Conservation (phyloP, 163 green algal genomes). For the Volvox carteri region DNA sequence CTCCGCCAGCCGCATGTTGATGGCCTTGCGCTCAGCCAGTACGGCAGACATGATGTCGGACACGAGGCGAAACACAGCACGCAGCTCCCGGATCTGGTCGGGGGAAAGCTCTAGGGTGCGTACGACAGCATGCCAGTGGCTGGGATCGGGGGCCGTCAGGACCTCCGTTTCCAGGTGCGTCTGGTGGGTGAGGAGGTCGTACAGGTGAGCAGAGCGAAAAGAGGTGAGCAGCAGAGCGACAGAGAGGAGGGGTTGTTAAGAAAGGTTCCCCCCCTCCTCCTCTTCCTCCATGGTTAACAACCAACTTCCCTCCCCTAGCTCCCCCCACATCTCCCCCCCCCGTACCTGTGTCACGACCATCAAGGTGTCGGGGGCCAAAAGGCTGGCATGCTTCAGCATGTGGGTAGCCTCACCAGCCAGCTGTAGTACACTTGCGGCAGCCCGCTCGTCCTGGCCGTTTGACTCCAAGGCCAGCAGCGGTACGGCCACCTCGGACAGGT, state of each 20-base stretch:
- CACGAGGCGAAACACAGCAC: slow-evolving; percentile 16
- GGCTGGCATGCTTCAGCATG: slow-evolving; percentile 11
- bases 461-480: slow-evolving; percentile 47
- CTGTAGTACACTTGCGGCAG: not conserved
- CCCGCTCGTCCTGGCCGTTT: slow-evolving; percentile 37
- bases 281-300: too few relatives aligned
- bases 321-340: too few relatives aligned
- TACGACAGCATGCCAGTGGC: not conserved
- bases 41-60: slow-evolving; percentile 21
- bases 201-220: not conserved
- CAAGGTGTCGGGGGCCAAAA: slow-evolving; percentile 35
- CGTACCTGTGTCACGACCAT: slow-evolving; percentile 20
- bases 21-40: not conserved
- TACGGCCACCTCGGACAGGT: slow-evolving; percentile 9
- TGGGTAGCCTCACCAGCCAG: not conserved
- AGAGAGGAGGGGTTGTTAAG: too few relatives aligned
- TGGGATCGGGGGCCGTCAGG: not conserved
- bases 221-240: not conserved
- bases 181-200: not conserved
- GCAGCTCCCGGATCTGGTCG: slow-evolving; percentile 9
- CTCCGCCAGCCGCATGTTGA: slow-evolving; percentile 19
- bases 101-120: not conserved
- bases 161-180: slow-evolving; percentile 32
- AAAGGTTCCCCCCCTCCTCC: too few relatives aligned
- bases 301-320: too few relatives aligned